A percentile compares a stretch with the other conserved stretches of the same genome.
Evolutionary conservation across 2,329 filamentous ascomycete genomes (phyloP).

Genomic region (Diplodia mutila): DNA sequence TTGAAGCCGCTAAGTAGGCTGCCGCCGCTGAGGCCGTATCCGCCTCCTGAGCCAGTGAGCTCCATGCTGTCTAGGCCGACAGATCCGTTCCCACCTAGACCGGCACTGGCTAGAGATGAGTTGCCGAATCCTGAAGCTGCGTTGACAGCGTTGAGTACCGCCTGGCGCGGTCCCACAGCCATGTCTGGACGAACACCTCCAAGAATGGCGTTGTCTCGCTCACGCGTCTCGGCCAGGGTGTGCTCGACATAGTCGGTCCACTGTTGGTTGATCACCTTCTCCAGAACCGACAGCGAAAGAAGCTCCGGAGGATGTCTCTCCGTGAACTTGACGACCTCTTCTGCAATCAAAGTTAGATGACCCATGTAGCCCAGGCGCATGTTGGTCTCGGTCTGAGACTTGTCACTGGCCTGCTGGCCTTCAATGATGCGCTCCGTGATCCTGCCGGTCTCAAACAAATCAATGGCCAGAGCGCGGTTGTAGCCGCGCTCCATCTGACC

Average conservation of each 20-base stretch:
- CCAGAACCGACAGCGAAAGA: constrained; percentile 79
- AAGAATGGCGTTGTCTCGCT: constrained; percentile 97
- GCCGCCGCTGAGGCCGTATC: constrained; percentile 72
- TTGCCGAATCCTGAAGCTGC: constrained; percentile 60
- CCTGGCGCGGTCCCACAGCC: constrained; percentile 76
- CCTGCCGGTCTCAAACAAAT: constrained; percentile 87
- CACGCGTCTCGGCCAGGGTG: constrained; percentile 87
- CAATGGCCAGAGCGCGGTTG: constrained; percentile 86
- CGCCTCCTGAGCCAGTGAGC: constrained; percentile 61
- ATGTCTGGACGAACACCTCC: constrained; percentile 93
- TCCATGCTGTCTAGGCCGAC: constrained; percentile 66
- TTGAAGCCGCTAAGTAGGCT: constrained; percentile 87
- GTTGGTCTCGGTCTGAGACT: constrained; percentile 78
- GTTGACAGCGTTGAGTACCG: constrained; percentile 64
- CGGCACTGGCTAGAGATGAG: constrained; percentile 77
- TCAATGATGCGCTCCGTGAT: constrained; percentile 91
- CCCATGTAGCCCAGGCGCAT: constrained; percentile 99
- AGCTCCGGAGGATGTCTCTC: constrained; percentile 90
- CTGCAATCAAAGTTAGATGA: constrained; percentile 92
- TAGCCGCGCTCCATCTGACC: constrained; percentile 95
- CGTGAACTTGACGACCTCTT: constrained; percentile 98
- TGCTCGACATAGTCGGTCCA: constrained; percentile 97
- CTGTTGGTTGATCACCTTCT: constrained; percentile 83
- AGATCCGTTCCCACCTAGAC: constrained; percentile 68
- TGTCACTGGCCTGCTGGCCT: constrained; percentile 84